Evolutionary conservation across 805 yeast species (phyloP).

Genomic region (Myxozyma geophila): DNA sequence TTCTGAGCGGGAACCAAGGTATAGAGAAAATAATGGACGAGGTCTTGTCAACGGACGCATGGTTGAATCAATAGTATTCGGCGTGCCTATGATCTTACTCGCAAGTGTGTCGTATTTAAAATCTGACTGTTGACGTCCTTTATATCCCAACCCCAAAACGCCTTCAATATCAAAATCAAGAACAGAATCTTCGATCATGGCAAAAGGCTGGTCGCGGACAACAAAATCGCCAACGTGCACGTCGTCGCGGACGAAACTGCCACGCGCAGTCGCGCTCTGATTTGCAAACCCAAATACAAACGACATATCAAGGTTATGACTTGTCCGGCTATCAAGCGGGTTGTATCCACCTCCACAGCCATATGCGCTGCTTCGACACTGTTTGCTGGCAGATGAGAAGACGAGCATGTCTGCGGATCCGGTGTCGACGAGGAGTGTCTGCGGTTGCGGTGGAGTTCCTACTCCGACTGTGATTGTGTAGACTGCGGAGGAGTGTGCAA

Average conservation of each 20-base stretch:
- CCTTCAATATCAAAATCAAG: constrained; percentile 34
- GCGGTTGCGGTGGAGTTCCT: constrained; percentile 34
- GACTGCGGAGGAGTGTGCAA: constrained; percentile 11
- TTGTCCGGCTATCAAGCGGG: constrained; percentile 18
- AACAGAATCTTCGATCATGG: constrained; percentile 29
- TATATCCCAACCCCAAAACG: constrained; percentile 32
- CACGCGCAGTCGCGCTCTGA: constrained; percentile 25
- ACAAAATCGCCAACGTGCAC: constrained; percentile 14
- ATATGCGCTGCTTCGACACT: constrained; percentile 18
- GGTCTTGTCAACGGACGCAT: not conserved
- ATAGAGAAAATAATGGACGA: constrained; percentile 17
- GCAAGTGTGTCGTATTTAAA: constrained; percentile 27
- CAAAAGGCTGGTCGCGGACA: constrained; percentile 14
- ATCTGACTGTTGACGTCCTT: constrained; percentile 25
- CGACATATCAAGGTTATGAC: constrained; percentile 13
- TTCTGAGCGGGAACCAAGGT: constrained; percentile 24
- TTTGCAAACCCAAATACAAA: constrained; percentile 30
- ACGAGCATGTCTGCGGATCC: constrained; percentile 29
- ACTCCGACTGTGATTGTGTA: constrained; percentile 29
- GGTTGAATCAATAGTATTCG: not conserved
- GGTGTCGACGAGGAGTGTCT: constrained; percentile 31
- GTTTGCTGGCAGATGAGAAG: constrained; percentile 24
- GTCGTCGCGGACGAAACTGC: constrained; percentile 26
- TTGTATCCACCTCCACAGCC: constrained; percentile 36
- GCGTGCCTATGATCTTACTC: constrained; percentile 6